phyloP scores from a whole-genome alignment of 331 rosid species.

The Pyracantha coccinea region DNA sequence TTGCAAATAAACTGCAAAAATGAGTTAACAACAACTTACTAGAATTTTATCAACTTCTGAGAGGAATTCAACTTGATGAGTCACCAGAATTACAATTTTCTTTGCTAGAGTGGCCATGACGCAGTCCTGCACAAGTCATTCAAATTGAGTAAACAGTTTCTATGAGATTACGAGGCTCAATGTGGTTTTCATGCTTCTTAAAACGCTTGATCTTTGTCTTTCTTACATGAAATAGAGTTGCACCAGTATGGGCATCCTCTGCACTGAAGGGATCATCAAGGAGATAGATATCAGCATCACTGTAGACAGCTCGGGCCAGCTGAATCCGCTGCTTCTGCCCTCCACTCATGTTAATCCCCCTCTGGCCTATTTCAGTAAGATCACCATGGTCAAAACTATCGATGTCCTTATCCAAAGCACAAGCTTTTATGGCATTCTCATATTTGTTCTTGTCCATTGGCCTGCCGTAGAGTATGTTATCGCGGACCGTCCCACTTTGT shows the following conservation, averaged over 20 bases:
- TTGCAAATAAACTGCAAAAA: not conserved
- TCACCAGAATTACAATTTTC: constrained; percentile 79
- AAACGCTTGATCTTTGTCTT: not conserved
- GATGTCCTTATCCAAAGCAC: constrained; percentile 73
- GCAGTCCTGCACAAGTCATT: constrained; percentile 50
- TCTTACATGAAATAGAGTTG: constrained; percentile 61
- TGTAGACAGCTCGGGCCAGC: constrained; percentile 64
- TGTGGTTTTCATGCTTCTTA: not conserved
- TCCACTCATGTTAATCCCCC: constrained; percentile 57
- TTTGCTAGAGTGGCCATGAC: constrained; percentile 53
- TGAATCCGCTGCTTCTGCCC: constrained; percentile 57
- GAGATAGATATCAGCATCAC: constrained; percentile 74
- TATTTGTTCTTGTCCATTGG: constrained; percentile 52
- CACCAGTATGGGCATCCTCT: constrained; percentile 81
- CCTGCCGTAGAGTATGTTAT: constrained; percentile 66
- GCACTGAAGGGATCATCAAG: constrained; percentile 93
- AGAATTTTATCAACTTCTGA: constrained; percentile 56
- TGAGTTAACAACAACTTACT: constrained; percentile 24
- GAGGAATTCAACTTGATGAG: constrained; percentile 91
- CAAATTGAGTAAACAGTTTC: not conserved
- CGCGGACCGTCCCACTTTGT: constrained; percentile 74
- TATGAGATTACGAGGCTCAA: not conserved
- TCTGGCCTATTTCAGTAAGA: constrained; percentile 53
- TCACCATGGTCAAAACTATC: constrained; percentile 53
- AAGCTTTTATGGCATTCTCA: constrained; percentile 52